phyloP scores from a whole-genome alignment of 805 yeast genomes.

The Kodamaea neixiangensis region DNA sequence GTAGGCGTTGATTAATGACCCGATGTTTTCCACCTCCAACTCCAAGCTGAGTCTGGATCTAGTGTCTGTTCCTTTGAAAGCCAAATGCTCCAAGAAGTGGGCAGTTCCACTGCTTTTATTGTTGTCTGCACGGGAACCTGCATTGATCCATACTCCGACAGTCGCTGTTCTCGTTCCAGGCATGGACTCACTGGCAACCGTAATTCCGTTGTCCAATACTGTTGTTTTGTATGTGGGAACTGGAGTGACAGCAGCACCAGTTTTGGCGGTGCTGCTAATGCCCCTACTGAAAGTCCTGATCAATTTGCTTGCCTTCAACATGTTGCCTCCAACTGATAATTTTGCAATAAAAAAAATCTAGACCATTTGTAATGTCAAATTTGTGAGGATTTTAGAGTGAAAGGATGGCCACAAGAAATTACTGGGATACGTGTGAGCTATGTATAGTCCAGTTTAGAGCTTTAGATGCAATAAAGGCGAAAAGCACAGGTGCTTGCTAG shows the following conservation, averaged over 20 bases:
- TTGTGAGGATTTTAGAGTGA: too few relatives aligned
- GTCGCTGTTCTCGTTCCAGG: conserved; percentile 94
- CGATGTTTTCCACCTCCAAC: conserved; percentile 91
- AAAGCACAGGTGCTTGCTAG: too few relatives aligned
- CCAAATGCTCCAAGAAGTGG: conserved; percentile 93
- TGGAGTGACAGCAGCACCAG: conserved; percentile 8
- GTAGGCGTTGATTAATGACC: conserved; percentile 97
- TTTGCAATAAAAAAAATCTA: conserved; percentile 5
- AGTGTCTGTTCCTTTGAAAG: conserved; percentile 88
- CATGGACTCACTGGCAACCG: conserved; percentile 87
- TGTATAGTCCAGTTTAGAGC: too few relatives aligned
- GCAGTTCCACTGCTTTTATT: conserved; percentile 90
- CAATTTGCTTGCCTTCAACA: conserved; percentile 3
- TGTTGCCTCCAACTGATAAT: background rate
- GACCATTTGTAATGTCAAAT: background rate
- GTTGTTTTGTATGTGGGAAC: conserved; percentile 54
- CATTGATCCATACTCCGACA: conserved; percentile 97
- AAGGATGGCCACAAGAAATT: too few relatives aligned
- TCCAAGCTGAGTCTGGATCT: conserved; percentile 84
- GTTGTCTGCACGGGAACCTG: conserved; percentile 96
- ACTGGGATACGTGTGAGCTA: too few relatives aligned
- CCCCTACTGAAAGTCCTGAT: background rate
- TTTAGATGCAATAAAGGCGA: too few relatives aligned
- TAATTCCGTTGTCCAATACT: conserved; percentile 83
- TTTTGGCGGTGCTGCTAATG: background rate